A percentile compares a stretch with the other conserved stretches of the same genome.
These are phyloP conservation scores for Penicillium alfredii DNA, from an alignment of 495 filamentous ascomycete genomes.

Conservation along the genomic window DNA sequence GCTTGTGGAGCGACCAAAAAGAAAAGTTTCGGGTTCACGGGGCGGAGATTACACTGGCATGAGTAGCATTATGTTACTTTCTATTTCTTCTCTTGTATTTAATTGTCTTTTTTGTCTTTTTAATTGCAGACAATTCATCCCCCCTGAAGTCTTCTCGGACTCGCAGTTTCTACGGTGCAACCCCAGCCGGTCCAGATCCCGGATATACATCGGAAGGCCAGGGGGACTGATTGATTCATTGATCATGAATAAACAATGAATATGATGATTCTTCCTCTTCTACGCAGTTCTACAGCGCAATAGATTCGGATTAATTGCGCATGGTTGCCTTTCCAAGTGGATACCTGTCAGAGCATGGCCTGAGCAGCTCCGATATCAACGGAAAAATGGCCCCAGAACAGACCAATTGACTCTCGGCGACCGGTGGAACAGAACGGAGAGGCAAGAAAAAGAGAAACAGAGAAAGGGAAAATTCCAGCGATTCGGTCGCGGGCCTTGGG, in stretches of 20 bases:
- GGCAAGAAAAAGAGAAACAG: background rate
- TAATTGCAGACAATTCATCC: too few species aligned
- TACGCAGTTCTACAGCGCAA: too few species aligned
- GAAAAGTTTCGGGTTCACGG: constrained; percentile 33
- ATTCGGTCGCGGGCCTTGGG: background rate
- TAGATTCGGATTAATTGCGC: too few species aligned
- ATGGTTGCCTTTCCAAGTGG: constrained; percentile 10
- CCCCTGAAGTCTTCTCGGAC: constrained; percentile 3
- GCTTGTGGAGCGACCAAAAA: constrained; percentile 34
- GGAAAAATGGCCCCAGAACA: too few species aligned
- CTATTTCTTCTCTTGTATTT: background rate
- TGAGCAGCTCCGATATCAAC: background rate
- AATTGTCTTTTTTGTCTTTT: background rate
- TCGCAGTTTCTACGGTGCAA: constrained; percentile 15
- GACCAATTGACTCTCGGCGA: too few species aligned
- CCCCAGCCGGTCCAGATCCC: constrained; percentile 17
- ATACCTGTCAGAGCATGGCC: constrained; percentile 22
- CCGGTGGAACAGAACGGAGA: background rate
- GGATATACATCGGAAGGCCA: too few species aligned
- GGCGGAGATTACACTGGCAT: constrained; percentile 14
- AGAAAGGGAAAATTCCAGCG: background rate
- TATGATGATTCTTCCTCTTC: background rate
- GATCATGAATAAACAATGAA: too few species aligned
- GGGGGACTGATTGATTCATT: too few species aligned
- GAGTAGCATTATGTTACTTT: too few species aligned